Base-by-base conservation (phyloP, 805 yeast species). In the Saccharomycopsis sp. region DNA sequence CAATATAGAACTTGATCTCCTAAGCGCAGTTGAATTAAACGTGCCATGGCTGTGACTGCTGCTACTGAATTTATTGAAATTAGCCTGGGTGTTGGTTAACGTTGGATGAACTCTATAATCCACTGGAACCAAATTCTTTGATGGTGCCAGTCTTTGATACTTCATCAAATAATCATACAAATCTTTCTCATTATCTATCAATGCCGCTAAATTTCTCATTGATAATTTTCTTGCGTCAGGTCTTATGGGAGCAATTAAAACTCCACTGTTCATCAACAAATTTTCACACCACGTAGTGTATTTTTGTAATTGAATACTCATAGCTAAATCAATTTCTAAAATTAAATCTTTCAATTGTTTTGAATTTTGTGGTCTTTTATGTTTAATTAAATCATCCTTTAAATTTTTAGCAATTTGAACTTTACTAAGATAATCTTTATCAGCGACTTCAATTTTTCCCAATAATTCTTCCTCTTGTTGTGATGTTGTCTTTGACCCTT, bases 381-480 rank as follows among this genome's bases (percentile, higher is more conserved):
- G 70, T 55, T 74, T 71, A 46, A 86, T 64, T 43, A 88, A 76
- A 46, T 82, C 89, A 53, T 77, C 81, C 60, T 93, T 82, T 53
- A 79, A 61, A 37, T 83, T 76, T 53, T 83, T 81, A 24, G 93
- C 84, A 2, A 76, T 65, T 34, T 79, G 74, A 4, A 88, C 95
- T 56, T 76, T 83, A 56, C 75, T 77, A 59, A 81, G 79, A 65
- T 87, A 93, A 51, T 93, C 98, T 43, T 75, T 72, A 61, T 93
- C 97, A 0, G 97, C 94, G 44, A 69, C 64, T 53, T 82, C 85
- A 38, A 93, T 85, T 58, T 90, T 89, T 44, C 80, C 67, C 50
- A 74, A 78, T 16, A 90, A 67, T 40, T 89, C 96, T 58, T 90
- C 97, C 59, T 93, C 97, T 59, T 81, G 85, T 64, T 90, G 97